Base-by-base conservation (phyloP, 768 basidiomycete genomes). In the Termitomyces sp. region DNA sequence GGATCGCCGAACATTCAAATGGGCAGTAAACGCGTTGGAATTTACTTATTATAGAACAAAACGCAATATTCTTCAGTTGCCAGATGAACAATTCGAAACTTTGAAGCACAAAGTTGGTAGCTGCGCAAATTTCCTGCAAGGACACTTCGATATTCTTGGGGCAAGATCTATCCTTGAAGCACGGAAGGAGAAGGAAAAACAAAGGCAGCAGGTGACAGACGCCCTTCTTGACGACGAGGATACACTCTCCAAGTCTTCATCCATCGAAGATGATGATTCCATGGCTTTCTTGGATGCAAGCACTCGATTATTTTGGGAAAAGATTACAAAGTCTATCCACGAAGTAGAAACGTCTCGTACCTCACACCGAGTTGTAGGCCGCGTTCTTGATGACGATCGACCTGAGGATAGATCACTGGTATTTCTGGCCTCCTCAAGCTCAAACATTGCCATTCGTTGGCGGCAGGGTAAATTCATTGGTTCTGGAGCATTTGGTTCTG, bases 401-500 rank as follows among this genome's bases (percentile, higher is more conserved):
- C 85, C 89, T 8, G 97, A 98, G 74, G 96, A 99, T 72, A 86
- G 94, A 50, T 94, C 96, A 0, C 79, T 97, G 50, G 88, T 95
- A 6, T 96, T 95, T 80, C 83, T 99, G 45, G 97, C 97, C 0
- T 94, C 94, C 2, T 94, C 94, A n/a, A 88, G 88, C 45, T 95
- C 94, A 32, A 97, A 96, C 67, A 94, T 98, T 63, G 92, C 94
- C 3, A 89, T 98, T 63, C 86, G 92, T 45, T 99, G 97, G 97
- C 96, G 98, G 72, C 97, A 99, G 76, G 95, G 96, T 14, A 87
- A 91, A 60, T 98, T 98, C 77, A 98, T 99, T 67, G 97, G 96
- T 55, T 88, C 95, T n/a, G 97, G 97, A 15, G 96, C 97, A 9
- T 98, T 97, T 73, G 97, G 97, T 25, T 96, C 93, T n/a, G 97